These are phyloP conservation scores for Microstegium vimineum DNA, from an alignment of 176 grass and related monocot genomes.

Conservation along the genomic window DNA sequence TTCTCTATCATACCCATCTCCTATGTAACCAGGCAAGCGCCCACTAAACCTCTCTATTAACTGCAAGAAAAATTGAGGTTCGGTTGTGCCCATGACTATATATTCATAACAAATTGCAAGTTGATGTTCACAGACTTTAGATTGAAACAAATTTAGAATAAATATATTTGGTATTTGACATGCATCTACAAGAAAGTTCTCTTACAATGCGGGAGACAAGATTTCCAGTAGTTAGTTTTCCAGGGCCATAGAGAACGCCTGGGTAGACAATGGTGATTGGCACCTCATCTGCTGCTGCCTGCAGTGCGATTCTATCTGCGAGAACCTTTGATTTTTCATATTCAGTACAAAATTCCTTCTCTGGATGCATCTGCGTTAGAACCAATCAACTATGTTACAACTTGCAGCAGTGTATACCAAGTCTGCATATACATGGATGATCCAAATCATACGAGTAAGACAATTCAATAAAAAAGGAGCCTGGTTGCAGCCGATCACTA, in stretches of 20 bases:
- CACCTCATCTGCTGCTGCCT: conserved; percentile 67
- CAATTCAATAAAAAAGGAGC: neutral
- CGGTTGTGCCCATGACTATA: conserved; percentile 21
- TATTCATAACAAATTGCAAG: conserved; percentile 3
- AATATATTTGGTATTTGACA: neutral
- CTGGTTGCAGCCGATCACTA: neutral
- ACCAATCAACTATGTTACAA: neutral
- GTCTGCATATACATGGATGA: neutral
- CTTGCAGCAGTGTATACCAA: neutral
- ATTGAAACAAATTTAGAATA: conserved; percentile 12
- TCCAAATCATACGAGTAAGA: neutral
- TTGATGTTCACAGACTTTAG: neutral
- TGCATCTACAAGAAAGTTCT: conserved; percentile 5
- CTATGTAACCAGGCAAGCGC: conserved; percentile 86
- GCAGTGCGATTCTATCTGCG: conserved; percentile 73
- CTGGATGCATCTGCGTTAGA: conserved; percentile 60
- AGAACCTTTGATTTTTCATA: conserved; percentile 91
- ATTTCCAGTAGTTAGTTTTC: conserved; percentile 87
- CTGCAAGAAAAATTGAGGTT: conserved; percentile 38
- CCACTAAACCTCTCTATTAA: conserved; percentile 92
- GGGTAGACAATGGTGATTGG: conserved; percentile 80
- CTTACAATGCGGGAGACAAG: conserved; percentile 76
- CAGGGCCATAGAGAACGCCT: conserved; percentile 85
- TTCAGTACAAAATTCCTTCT: conserved; percentile 86
- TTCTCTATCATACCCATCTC: conserved; percentile 64